Evolutionary conservation across 306 rosid genomes (phyloP).

Genomic region (Gastrolobium bilobum): DNA sequence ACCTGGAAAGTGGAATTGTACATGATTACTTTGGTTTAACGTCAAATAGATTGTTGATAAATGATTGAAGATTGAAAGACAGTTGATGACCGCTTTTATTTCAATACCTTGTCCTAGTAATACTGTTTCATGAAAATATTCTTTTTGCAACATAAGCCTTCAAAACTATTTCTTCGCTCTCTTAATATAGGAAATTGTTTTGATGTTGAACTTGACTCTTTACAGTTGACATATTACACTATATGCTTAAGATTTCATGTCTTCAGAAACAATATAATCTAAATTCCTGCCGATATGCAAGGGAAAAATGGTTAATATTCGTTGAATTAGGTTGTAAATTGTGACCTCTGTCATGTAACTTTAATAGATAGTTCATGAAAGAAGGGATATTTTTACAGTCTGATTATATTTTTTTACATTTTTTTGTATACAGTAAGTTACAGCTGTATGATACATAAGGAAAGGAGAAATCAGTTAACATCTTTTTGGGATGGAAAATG

Average conservation of each 20-base stretch:
- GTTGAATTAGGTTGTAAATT: background rate
- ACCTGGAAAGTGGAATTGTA: constrained; percentile 35
- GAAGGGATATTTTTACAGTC: constrained; percentile 2
- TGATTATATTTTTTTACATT: background rate
- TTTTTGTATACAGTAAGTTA: background rate
- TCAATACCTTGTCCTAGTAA: background rate
- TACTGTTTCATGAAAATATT: constrained; percentile 20
- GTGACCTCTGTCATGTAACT: background rate
- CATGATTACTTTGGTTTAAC: constrained; percentile 14
- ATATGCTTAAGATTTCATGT: constrained; percentile 7
- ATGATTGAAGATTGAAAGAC: constrained; percentile 26
- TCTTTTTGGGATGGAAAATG: constrained; percentile 7
- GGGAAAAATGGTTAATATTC: constrained; percentile 18
- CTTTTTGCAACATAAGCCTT: constrained; percentile 4
- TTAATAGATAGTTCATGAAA: background rate
- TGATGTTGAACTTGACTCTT: background rate
- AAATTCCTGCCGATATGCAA: background rate
- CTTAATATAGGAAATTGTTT: background rate
- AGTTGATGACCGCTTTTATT: constrained; percentile 27
- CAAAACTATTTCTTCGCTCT: background rate
- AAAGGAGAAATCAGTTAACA: constrained; percentile 6
- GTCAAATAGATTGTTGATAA: constrained; percentile 36
- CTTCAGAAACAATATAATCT: constrained; percentile 1
- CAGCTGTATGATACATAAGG: constrained; percentile 6
- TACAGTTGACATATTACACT: background rate